A percentile compares a stretch with the other conserved stretches of the same genome.
Conservation (phyloP, 768 basidiomycete genomes). For the Amanita fuliginea region DNA sequence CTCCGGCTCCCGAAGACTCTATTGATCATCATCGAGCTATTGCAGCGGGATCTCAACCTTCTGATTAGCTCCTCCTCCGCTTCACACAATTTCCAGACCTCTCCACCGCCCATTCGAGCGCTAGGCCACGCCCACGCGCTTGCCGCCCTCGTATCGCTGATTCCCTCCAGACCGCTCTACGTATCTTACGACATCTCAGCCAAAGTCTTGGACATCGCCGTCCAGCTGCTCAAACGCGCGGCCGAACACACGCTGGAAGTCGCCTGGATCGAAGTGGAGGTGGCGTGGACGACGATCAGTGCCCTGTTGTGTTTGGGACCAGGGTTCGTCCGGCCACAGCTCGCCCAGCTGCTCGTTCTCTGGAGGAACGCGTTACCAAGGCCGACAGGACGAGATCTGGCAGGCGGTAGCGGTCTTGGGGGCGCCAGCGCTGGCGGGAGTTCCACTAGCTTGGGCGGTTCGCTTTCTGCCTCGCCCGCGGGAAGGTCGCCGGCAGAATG, state of each 20-base stretch:
- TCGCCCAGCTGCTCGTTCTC: constrained; percentile 87
- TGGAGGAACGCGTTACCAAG: constrained; percentile 98
- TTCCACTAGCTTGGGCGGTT: not conserved
- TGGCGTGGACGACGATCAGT: constrained; percentile 89
- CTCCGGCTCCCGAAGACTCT: constrained; percentile 74
- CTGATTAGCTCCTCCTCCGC: constrained; percentile 58
- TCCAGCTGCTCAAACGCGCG: constrained; percentile 79
- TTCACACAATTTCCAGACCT: not conserved
- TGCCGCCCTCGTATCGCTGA: constrained; percentile 75
- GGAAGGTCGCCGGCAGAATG: constrained; percentile 71
- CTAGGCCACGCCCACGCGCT: constrained; percentile 88
- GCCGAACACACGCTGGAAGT: constrained; percentile 83
- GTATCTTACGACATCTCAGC: constrained; percentile 90
- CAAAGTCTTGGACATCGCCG: constrained; percentile 86
- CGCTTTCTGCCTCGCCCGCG: constrained; percentile 29
- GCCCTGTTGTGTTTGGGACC: constrained; percentile 89
- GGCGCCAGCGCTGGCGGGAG: not conserved
- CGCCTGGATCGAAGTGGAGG: constrained; percentile 79
- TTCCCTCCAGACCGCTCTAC: constrained; percentile 82
- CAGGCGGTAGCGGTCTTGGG: constrained; percentile 5
- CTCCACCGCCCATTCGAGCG: constrained; percentile 29
- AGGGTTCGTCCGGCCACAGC: constrained; percentile 86
- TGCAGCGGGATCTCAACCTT: constrained; percentile 73
- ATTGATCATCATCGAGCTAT: constrained; percentile 62
- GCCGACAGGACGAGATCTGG: constrained; percentile 73